These are phyloP conservation scores for Melanomma pulvis-pyrius DNA, from an alignment of 495 filamentous ascomycete genomes.

Conservation along the genomic window DNA sequence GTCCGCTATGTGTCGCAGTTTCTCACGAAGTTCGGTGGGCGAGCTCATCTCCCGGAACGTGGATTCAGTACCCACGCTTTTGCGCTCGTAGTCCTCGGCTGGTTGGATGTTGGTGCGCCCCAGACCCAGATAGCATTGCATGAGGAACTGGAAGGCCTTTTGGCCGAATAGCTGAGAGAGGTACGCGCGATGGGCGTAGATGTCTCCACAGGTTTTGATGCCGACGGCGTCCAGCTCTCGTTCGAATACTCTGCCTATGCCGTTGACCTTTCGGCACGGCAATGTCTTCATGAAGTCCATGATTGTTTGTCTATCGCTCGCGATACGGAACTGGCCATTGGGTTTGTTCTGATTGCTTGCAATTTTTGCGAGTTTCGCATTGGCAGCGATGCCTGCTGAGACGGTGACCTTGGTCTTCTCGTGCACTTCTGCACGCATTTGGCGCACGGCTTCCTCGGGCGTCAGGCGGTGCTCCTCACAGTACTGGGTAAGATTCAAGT, in stretches of 20 bases:
- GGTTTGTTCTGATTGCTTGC: constrained; percentile 94
- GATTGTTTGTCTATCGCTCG: constrained; percentile 69
- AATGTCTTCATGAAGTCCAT: constrained; percentile 84
- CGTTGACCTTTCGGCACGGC: constrained; percentile 88
- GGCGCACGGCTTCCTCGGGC: constrained; percentile 71
- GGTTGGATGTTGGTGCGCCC: constrained; percentile 88
- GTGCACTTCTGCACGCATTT: constrained; percentile 75
- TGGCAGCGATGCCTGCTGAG: constrained; percentile 91
- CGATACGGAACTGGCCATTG: constrained; percentile 84
- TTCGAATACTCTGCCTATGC: constrained; percentile 90
- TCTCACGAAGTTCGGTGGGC: constrained; percentile 68
- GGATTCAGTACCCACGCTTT: constrained; percentile 90
- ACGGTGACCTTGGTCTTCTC: constrained; percentile 83
- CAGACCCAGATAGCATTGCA: constrained; percentile 81
- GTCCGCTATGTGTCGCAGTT: constrained; percentile 76
- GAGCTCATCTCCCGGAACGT: constrained; percentile 84
- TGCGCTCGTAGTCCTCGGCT: constrained; percentile 85
- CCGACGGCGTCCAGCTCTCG: constrained; percentile 87
- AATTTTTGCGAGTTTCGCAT: constrained; percentile 92
- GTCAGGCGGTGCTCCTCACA: constrained; percentile 67
- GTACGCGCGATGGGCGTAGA: constrained; percentile 73
- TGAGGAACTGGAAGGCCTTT: constrained; percentile 84
- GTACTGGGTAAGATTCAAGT: constrained; percentile 92
- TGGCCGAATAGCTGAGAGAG: constrained; percentile 81
- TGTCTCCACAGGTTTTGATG: constrained; percentile 86